Conservation (phyloP, 371 early-diverging fungal species). For the Mortierella sp. region DNA sequence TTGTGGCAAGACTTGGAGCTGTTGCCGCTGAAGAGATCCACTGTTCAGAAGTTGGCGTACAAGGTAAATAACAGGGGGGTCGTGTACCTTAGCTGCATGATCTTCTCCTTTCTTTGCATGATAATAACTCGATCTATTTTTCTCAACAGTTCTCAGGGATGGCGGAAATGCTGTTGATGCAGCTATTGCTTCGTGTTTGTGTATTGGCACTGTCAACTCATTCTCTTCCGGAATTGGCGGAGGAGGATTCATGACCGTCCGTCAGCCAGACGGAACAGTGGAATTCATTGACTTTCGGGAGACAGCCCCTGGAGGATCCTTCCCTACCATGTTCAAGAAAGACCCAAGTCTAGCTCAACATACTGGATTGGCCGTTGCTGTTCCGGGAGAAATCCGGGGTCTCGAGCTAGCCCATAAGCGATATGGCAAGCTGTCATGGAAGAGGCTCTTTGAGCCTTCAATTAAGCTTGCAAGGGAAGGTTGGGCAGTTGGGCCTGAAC, state of each 20-base stretch:
- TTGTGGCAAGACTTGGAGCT: constrained; percentile 68
- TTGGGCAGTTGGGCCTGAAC: constrained; percentile 69
- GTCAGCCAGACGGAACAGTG: constrained; percentile 66
- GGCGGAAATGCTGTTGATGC: constrained; percentile 99
- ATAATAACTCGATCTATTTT: background rate
- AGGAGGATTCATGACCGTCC: constrained; percentile 98
- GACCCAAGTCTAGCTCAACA: constrained; percentile 72
- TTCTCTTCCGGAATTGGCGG: constrained; percentile 98
- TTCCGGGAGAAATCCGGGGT: constrained; percentile 95
- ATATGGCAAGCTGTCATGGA: constrained; percentile 91
- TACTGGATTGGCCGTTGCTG: constrained; percentile 89
- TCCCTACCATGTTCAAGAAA: constrained; percentile 76
- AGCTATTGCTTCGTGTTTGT: constrained; percentile 92
- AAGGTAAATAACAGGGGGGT: constrained; percentile 58
- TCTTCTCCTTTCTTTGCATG: background rate
- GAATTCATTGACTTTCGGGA: constrained; percentile 90
- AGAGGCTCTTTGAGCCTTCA: constrained; percentile 82
- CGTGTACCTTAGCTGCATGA: no score
- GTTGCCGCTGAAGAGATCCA: constrained; percentile 88
- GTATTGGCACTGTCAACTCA: constrained; percentile 93
- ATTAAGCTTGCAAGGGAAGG: constrained; percentile 86
- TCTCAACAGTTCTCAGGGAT: constrained; percentile 72
- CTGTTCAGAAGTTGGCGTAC: constrained; percentile 87
- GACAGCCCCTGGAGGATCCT: constrained; percentile 84
- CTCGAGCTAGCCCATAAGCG: constrained; percentile 82